Conservation (phyloP, 1,284 basidiomycete species). For the Moesziomyces sp. region DNA sequence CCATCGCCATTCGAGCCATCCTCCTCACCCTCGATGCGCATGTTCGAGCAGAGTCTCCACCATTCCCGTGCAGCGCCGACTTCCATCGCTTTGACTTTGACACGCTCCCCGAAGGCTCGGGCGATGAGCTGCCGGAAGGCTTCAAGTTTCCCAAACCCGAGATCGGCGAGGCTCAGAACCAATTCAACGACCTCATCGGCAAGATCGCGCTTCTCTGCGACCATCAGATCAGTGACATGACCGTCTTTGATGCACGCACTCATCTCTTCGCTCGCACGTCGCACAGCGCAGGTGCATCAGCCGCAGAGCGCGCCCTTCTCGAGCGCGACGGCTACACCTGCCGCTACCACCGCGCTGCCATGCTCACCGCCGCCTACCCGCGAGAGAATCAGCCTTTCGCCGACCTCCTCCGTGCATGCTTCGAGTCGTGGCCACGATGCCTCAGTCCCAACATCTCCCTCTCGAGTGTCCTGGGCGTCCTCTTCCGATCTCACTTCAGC, state of each 20-base stretch:
- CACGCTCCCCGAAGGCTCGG: conserved; percentile 36
- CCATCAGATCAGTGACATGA: conserved; percentile 79
- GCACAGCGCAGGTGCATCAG: conserved; percentile 21
- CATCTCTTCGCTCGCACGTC: conserved; percentile 64
- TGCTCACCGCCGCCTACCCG: conserved; percentile 76
- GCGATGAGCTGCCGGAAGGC: conserved; percentile 51
- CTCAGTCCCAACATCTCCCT: conserved; percentile 72
- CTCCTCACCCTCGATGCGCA: conserved; percentile 78
- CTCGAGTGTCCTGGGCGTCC: conserved; percentile 79
- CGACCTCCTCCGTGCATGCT: conserved; percentile 79
- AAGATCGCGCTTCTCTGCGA: conserved; percentile 76
- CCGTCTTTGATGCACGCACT: conserved; percentile 86
- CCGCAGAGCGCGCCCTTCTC: conserved; percentile 46
- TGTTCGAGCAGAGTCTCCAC: conserved; percentile 75
- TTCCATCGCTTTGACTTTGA: conserved; percentile 73
- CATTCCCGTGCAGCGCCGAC: conserved; percentile 81
- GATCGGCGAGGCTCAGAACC: conserved; percentile 81
- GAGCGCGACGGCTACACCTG: conserved; percentile 69
- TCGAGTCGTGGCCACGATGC: conserved; percentile 86
- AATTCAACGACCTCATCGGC: conserved; percentile 75
- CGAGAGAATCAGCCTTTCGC: conserved; percentile 75
- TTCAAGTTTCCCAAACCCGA: conserved; percentile 72
- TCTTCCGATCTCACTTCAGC: conserved; percentile 83
- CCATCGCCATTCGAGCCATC: conserved; percentile 81
- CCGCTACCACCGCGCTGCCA: conserved; percentile 73